These are phyloP conservation scores for Globisporangium echinulatum DNA, from an alignment of 352 stramenopile genomes.

Conservation along the genomic window DNA sequence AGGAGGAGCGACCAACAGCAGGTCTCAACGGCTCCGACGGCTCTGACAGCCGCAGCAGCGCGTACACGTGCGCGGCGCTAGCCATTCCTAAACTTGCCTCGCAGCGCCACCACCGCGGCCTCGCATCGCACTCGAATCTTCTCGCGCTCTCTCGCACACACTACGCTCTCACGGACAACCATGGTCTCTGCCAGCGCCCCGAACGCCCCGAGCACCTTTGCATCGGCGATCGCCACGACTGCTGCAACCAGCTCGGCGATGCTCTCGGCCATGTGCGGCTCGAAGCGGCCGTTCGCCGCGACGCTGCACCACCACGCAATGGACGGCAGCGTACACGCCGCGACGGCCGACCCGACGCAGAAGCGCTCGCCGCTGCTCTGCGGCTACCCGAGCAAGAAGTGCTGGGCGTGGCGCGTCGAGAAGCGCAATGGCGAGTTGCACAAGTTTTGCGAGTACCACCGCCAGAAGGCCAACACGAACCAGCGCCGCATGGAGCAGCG, in stretches of 20 bases:
- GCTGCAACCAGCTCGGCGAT: not conserved
- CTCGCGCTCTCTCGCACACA: not conserved
- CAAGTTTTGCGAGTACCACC: conserved; percentile 85
- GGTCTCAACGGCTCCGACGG: not conserved
- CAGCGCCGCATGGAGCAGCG: conserved; percentile 80
- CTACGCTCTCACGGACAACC: not conserved
- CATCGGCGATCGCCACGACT: not conserved
- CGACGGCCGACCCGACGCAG: conserved; percentile 14
- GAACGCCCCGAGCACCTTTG: not conserved
- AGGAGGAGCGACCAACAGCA: not conserved
- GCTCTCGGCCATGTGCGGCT: conserved; percentile 12
- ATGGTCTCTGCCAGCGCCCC: not conserved
- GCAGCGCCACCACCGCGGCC: not conserved
- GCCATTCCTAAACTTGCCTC: not conserved
- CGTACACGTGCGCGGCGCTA: not conserved
- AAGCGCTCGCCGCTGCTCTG: conserved; percentile 54
- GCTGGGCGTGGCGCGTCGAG: conserved; percentile 68
- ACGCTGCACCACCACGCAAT: conserved; percentile 3
- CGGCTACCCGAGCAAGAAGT: conserved; percentile 82
- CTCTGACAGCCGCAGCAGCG: too few relatives aligned
- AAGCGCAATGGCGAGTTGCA: conserved; percentile 82
- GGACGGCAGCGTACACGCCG: conserved; percentile 1
- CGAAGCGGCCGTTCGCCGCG: conserved; percentile 11
- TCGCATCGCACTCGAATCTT: too few relatives aligned
- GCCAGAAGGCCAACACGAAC: conserved; percentile 80